Conservation (phyloP, 495 filamentous ascomycete genomes). For the Entonaema liquescens region DNA sequence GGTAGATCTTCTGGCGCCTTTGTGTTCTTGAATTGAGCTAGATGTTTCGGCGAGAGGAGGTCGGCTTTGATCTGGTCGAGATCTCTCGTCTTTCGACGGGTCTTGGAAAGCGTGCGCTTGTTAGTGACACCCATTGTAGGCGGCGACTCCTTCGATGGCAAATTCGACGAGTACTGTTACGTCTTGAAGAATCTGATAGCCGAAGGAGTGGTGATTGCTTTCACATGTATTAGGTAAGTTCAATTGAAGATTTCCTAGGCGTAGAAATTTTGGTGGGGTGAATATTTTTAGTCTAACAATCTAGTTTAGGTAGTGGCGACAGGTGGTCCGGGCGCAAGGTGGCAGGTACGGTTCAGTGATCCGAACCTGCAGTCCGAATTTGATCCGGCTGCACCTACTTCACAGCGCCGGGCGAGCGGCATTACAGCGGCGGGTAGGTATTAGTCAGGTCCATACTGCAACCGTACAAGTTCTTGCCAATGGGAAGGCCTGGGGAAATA, state of each 20-base stretch:
- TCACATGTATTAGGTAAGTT: slow-evolving; percentile 29
- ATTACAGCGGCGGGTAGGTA: slow-evolving; percentile 6
- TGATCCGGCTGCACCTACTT: slow-evolving; percentile 31
- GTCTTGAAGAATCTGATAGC: slow-evolving; percentile 10
- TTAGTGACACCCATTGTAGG: slow-evolving; percentile 60
- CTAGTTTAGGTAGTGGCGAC: not conserved
- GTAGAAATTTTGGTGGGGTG: slow-evolving; percentile 47
- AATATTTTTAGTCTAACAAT: slow-evolving; percentile 16
- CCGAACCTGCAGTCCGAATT: slow-evolving; percentile 42
- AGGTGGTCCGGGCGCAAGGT: not conserved
- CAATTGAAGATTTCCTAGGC: slow-evolving; percentile 29
- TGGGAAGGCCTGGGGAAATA: not conserved
- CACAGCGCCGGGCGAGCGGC: slow-evolving; percentile 38
- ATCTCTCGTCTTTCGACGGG: slow-evolving; percentile 70
- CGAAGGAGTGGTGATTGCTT: slow-evolving; percentile 5
- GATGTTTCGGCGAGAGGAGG: slow-evolving; percentile 75
- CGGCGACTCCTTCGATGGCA: not conserved
- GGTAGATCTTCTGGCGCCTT: slow-evolving; percentile 89
- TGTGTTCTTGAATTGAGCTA: slow-evolving; percentile 75
- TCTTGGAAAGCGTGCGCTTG: slow-evolving; percentile 67
- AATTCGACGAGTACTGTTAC: not conserved
- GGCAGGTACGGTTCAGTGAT: slow-evolving; percentile 23
- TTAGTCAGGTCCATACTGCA: slow-evolving; percentile 9
- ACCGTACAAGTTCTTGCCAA: not conserved
- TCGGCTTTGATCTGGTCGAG: slow-evolving; percentile 90